Evolutionary conservation across 176 grass and related monocot genomes (phyloP), one percentile per base, ranked within the genome.

Genomic region (Typha latifolia): DNA sequence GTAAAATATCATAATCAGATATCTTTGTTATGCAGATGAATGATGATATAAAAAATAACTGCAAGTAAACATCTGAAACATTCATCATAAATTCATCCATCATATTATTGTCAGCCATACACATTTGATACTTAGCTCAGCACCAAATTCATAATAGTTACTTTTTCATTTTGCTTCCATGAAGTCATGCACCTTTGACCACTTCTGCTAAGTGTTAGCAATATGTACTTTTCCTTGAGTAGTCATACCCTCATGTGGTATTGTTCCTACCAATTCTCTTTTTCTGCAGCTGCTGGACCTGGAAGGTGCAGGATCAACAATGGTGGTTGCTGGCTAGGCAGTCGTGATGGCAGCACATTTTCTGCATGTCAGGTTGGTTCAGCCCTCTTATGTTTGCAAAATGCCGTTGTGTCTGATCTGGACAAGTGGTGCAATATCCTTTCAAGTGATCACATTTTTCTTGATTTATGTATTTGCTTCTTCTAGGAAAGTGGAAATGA

Each of bases 261-360:
- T 43, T 43, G 37, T 43, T 43, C 37, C 20, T 62, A 52, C 12
- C 21, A 5, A 63, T 68, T 53, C 21, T 53, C 49, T 66, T 83
- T 83, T 37, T 82, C 63, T 86, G 49, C 81, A 96, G 93, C 93
- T 68, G 81, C 67, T 70, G 92, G 93, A 5, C 82, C 88, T 65
- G 93, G 88, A 86, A 86, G 84, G 77, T 96, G 93, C 64, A 78
- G 77, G 69, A 84, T 96, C 73, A 84, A 89, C 24, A 90, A 89
- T 62, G 88, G 88, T 7, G 85, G 93, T 20, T 96, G 93, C 75
- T 91, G 93, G 93, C 78, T 89, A 34, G 66, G 81, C 31, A 96
- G 82, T 67, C 85, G 52, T 48, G 79, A 86, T 27, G 72, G 75
- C 49, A 89, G 79, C 69, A 82, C 84, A 6, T 89, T 84, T 68